These are phyloP conservation scores for Mariannaea elegans DNA, from an alignment of 2,329 filamentous ascomycete species.

Conservation along the genomic window DNA sequence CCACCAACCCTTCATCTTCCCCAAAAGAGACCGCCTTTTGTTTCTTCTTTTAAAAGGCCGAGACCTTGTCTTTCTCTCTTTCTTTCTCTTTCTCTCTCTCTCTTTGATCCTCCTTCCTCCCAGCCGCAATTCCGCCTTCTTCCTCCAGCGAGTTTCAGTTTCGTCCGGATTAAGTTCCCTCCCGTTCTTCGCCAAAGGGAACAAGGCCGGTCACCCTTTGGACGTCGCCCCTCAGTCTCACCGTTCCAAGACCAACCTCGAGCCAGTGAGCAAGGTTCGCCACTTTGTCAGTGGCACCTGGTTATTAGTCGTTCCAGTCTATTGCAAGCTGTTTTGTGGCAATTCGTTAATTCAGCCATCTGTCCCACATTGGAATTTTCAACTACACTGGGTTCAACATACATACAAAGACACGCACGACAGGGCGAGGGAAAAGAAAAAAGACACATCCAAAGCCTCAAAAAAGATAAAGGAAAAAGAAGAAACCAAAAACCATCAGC, in stretches of 20 bases:
- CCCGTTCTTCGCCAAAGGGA: slow-evolving; percentile 15
- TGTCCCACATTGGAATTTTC: slow-evolving; percentile 10
- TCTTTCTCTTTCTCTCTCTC: neutral
- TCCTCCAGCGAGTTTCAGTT: slow-evolving; percentile 7
- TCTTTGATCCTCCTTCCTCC: neutral
- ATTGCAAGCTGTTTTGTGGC: neutral
- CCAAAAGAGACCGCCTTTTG: neutral
- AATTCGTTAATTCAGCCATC: neutral
- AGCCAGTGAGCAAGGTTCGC: slow-evolving; percentile 18
- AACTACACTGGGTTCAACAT: neutral
- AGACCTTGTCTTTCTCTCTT: slow-evolving; percentile 2
- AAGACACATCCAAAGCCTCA: neutral
- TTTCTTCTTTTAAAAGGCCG: slow-evolving; percentile 1
- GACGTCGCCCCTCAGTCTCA: slow-evolving; percentile 7
- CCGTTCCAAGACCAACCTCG: neutral
- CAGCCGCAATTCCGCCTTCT: neutral
- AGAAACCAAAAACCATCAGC: neutral
- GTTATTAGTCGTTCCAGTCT: slow-evolving; percentile 14
- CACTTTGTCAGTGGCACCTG: slow-evolving; percentile 16
- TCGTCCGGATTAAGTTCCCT: slow-evolving; percentile 17
- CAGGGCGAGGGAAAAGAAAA: neutral
- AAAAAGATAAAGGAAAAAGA: neutral
- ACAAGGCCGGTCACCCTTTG: slow-evolving; percentile 15
- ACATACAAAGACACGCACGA: neutral
- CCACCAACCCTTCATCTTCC: neutral